phyloP scores from a whole-genome alignment of 148 eudicot genomes.

The Nepenthes mirabilis region DNA sequence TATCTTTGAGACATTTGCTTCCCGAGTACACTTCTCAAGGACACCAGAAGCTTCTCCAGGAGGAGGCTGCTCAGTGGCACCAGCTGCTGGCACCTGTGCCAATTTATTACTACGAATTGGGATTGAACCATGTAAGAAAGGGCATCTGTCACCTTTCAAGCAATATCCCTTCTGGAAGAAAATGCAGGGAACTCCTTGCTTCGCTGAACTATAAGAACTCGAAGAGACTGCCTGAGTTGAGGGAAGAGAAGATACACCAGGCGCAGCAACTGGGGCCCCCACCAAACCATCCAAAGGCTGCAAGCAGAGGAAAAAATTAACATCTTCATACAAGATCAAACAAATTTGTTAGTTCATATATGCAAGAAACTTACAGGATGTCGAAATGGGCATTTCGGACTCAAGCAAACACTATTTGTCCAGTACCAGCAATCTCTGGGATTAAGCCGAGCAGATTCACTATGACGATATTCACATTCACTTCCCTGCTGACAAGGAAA shows the following conservation, averaged over 20 bases:
- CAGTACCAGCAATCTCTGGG: constrained; percentile 90
- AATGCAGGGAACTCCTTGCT: constrained; percentile 64
- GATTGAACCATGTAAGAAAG: constrained; percentile 47
- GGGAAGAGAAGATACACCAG: constrained; percentile 20
- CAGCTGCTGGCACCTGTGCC: constrained; percentile 22
- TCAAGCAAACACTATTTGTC: constrained; percentile 75
- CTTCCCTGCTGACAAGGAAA: constrained; percentile 42
- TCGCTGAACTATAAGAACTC: constrained; percentile 30
- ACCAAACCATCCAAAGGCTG: constrained; percentile 82
- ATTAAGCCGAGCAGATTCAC: constrained; percentile 82
- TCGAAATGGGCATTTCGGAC: constrained; percentile 74
- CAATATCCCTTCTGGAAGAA: constrained; percentile 75
- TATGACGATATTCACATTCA: constrained; percentile 93
- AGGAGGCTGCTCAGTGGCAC: constrained; percentile 28
- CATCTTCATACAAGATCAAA: too few species aligned
- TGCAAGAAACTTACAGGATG: constrained; percentile 61
- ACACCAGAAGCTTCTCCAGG: constrained; percentile 27
- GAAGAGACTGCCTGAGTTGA: constrained; percentile 17
- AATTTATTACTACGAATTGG: constrained; percentile 23
- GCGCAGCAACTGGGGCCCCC: constrained; percentile 32
- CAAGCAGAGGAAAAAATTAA: constrained; percentile 2
- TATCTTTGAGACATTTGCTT: constrained; percentile 19
- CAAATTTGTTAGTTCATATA: too few species aligned
- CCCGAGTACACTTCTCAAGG: constrained; percentile 41
- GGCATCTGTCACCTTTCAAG: constrained; percentile 69